These are phyloP conservation scores for Talaromyces sp. DNA, from an alignment of 2,329 filamentous ascomycete genomes.

Conservation along the genomic window DNA sequence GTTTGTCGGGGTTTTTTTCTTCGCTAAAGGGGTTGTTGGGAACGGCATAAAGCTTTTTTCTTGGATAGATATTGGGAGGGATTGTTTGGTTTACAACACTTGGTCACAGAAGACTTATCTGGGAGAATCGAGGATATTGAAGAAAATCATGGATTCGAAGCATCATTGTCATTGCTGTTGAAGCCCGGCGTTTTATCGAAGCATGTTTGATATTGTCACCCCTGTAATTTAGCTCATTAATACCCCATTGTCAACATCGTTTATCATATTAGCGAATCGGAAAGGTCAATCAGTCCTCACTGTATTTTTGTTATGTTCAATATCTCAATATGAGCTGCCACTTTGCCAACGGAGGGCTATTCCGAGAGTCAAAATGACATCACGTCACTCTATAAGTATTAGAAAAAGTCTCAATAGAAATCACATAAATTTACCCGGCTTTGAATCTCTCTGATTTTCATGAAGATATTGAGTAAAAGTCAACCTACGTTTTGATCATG, in stretches of 20 bases:
- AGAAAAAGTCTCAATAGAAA: neutral
- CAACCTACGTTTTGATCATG: constrained; percentile 27
- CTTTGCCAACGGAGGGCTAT: neutral
- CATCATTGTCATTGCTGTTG: neutral
- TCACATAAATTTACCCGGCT: neutral
- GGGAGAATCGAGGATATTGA: neutral
- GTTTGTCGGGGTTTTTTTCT: neutral
- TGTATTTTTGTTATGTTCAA: neutral
- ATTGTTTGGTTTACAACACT: neutral
- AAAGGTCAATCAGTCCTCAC: neutral
- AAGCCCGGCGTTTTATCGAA: neutral
- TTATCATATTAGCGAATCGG: neutral
- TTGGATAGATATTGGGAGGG: neutral
- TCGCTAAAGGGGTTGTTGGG: neutral
- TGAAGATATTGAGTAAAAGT: too few species aligned
- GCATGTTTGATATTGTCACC: neutral
- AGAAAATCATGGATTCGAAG: neutral
- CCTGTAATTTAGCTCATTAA: neutral
- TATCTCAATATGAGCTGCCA: neutral
- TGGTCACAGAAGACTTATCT: too few species aligned
- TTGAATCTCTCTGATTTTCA: neutral
- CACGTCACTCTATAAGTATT: constrained; percentile 1
- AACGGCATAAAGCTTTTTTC: neutral
- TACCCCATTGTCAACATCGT: neutral
- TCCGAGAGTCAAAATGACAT: constrained; percentile 14